These are phyloP conservation scores for Mycena galericulata DNA, from an alignment of 768 basidiomycete species.

Conservation along the genomic window DNA sequence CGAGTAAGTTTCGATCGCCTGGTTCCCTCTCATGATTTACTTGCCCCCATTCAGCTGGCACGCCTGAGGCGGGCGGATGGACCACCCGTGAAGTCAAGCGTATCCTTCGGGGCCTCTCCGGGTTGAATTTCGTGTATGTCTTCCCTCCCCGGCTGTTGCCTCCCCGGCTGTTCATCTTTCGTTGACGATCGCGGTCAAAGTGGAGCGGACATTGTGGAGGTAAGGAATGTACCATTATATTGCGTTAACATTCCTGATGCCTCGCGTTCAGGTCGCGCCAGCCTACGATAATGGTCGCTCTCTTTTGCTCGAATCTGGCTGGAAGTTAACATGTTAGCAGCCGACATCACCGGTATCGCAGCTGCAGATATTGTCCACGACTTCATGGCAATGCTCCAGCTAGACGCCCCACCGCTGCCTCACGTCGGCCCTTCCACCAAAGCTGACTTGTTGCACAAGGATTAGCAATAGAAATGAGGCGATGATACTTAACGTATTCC, in stretches of 20 bases:
- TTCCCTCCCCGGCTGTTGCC: too few species aligned
- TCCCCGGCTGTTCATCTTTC: neutral
- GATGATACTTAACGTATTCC: too few species aligned
- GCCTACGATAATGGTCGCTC: slow-evolving; percentile 5
- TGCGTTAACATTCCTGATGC: neutral
- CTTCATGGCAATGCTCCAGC: slow-evolving; percentile 9
- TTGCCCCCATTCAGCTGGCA: slow-evolving; percentile 66
- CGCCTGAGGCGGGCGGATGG: slow-evolving; percentile 88
- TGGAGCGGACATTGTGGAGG: slow-evolving; percentile 11
- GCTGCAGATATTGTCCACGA: slow-evolving; percentile 5
- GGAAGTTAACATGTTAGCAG: neutral
- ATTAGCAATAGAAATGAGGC: too few species aligned
- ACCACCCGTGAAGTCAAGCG: slow-evolving; percentile 87
- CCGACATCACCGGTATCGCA: slow-evolving; percentile 9
- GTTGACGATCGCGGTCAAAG: too few species aligned
- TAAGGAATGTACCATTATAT: neutral
- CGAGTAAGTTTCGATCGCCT: slow-evolving; percentile 62
- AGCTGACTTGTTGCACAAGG: slow-evolving; percentile 6
- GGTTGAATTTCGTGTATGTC: slow-evolving; percentile 79
- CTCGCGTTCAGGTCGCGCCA: neutral
- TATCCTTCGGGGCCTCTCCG: slow-evolving; percentile 81
- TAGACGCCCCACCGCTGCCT: slow-evolving; percentile 1
- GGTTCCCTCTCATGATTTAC: neutral
- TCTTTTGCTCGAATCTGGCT: neutral
- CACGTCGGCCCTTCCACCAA: slow-evolving; percentile 8